Conservation (phyloP, 108 stramenopile genomes). For the Parietichytrium sp. region DNA sequence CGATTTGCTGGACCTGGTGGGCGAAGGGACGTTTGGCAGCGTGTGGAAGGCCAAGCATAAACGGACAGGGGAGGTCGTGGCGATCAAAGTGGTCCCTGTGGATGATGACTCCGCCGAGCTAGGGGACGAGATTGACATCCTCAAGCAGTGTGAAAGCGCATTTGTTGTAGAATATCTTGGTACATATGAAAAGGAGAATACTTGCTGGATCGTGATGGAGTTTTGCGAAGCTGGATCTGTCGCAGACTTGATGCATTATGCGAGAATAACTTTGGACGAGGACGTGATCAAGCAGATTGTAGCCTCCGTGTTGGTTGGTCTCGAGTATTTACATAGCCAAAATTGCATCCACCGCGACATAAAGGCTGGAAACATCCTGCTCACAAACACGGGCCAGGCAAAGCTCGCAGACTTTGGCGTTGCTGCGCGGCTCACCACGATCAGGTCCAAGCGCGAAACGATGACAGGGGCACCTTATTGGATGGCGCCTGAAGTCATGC, state of each 20-base stretch:
- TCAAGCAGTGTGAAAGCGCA: slow-evolving; percentile 76
- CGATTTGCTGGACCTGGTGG: slow-evolving; percentile 66
- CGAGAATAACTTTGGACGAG: slow-evolving; percentile 60
- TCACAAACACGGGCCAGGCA: slow-evolving; percentile 79
- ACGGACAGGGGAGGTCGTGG: slow-evolving; percentile 73
- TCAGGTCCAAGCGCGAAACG: slow-evolving; percentile 88
- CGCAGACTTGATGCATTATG: slow-evolving; percentile 75
- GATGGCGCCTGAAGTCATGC: slow-evolving; percentile 97
- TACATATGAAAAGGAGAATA: slow-evolving; percentile 59
- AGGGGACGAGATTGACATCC: slow-evolving; percentile 83
- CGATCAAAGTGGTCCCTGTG: slow-evolving; percentile 79
- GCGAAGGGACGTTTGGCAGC: slow-evolving; percentile 86
- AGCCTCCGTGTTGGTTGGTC: slow-evolving; percentile 77
- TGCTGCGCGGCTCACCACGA: slow-evolving; percentile 83
- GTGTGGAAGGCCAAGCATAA: slow-evolving; percentile 80
- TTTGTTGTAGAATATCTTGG: slow-evolving; percentile 84
- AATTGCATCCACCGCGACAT: slow-evolving; percentile 90
- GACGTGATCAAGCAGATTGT: slow-evolving; percentile 75
- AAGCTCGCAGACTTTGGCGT: slow-evolving; percentile 91
- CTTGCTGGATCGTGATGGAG: slow-evolving; percentile 82
- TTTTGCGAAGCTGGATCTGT: slow-evolving; percentile 82
- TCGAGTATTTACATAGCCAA: slow-evolving; percentile 83
- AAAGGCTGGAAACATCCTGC: slow-evolving; percentile 87
- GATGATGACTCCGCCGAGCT: slow-evolving; percentile 74
- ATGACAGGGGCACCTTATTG: slow-evolving; percentile 97